These are phyloP conservation scores for Adansonia gregorii DNA, from an alignment of 441 rosid genomes.

Conservation along the genomic window DNA sequence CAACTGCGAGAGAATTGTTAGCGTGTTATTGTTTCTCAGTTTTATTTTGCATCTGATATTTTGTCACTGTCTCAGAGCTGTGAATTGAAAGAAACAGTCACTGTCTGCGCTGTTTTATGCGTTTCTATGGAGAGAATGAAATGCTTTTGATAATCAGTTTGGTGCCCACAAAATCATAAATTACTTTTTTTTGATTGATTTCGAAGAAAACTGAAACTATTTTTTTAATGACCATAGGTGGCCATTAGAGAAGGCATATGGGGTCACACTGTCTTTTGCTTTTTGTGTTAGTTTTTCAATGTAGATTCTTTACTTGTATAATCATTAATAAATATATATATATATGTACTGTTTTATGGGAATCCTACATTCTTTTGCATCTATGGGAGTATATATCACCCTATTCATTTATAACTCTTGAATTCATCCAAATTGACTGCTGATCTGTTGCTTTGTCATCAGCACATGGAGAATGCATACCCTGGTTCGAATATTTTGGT, in stretches of 20 bases:
- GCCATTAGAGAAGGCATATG: conserved; percentile 28
- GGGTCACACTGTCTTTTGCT: conserved; percentile 28
- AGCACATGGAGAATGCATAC: conserved; percentile 99
- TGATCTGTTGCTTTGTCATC: conserved; percentile 52
- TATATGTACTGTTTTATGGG: not conserved
- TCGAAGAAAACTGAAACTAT: not conserved
- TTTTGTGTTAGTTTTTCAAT: conserved; percentile 21
- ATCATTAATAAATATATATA: not conserved
- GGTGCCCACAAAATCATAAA: conserved; percentile 13
- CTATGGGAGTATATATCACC: not conserved
- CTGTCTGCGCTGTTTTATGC: conserved; percentile 22
- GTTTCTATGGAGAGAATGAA: not conserved
- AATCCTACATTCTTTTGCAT: conserved; percentile 6
- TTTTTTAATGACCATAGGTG: conserved; percentile 11
- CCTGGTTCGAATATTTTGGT: conserved; percentile 92
- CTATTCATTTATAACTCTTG: conserved; percentile 14
- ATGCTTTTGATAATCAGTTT: not conserved
- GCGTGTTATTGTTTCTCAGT: conserved; percentile 27
- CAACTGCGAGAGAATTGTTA: conserved; percentile 18
- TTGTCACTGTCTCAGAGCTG: conserved; percentile 38
- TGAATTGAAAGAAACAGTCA: conserved; percentile 26
- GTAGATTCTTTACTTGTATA: not conserved
- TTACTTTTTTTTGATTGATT: not conserved
- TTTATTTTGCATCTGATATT: conserved; percentile 23
- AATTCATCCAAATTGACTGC: conserved; percentile 34